Evolutionary conservation across 306 rosid species (phyloP).

Genomic region (Coriaria nepalensis): DNA sequence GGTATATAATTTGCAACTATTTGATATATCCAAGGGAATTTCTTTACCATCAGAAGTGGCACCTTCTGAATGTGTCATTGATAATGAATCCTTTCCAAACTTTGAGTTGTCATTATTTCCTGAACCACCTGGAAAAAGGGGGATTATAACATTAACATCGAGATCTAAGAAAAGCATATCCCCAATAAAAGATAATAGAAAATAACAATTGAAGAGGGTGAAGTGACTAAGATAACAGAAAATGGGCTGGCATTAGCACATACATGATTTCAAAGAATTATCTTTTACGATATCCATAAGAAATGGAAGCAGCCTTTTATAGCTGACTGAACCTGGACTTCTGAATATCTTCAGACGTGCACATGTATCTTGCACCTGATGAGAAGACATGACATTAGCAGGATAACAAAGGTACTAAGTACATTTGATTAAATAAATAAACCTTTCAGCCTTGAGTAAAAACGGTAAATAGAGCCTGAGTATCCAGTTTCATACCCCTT

Average conservation of each 20-base stretch:
- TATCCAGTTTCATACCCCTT: slow-evolving; percentile 19
- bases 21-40: slow-evolving; percentile 16
- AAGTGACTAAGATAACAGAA: background rate
- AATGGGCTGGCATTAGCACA: background rate
- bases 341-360: slow-evolving; percentile 28
- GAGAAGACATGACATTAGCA: slow-evolving; percentile 6
- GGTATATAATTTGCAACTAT: slow-evolving; percentile 5
- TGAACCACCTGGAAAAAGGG: slow-evolving; percentile 24
- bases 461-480: background rate
- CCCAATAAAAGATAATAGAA: background rate
- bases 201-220: background rate
- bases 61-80: slow-evolving; percentile 8
- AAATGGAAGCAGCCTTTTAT: slow-evolving; percentile 59
- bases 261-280: slow-evolving; percentile 23
- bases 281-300: slow-evolving; percentile 21
- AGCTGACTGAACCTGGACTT: slow-evolving; percentile 40
- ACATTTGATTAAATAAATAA: background rate
- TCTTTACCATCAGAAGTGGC: slow-evolving; percentile 13
- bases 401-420: background rate
- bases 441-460: background rate
- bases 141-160: background rate
- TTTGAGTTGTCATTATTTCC: slow-evolving; percentile 13
- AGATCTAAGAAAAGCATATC: too few relatives aligned
- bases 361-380: slow-evolving; percentile 39
- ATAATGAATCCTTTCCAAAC: slow-evolving; percentile 21